A percentile compares a stretch with the other conserved stretches of the same genome.
Evolutionary conservation across 2,329 filamentous ascomycete genomes (phyloP).

Genomic region (Calonectria pteridis): DNA sequence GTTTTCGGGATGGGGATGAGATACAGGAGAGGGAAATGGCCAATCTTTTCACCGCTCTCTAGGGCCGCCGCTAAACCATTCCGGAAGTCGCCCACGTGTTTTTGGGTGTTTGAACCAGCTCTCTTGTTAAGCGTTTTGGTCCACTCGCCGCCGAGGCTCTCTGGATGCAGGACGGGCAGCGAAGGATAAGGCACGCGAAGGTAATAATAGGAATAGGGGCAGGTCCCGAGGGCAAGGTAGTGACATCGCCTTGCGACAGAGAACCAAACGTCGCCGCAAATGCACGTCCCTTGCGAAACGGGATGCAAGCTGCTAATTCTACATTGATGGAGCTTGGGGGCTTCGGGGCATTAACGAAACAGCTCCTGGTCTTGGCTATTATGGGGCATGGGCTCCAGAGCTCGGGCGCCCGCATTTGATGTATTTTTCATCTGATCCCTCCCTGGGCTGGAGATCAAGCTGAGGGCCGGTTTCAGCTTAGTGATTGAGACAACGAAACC

Average conservation of each 20-base stretch:
- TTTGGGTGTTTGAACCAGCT: slow-evolving; percentile 30
- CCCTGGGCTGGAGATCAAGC: slow-evolving; percentile 5
- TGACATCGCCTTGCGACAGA: slow-evolving; percentile 33
- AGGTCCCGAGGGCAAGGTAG: slow-evolving; percentile 35
- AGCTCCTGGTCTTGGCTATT: slow-evolving; percentile 3
- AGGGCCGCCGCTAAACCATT: slow-evolving; percentile 44
- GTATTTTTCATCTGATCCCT: slow-evolving; percentile 23
- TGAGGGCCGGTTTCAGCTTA: slow-evolving; percentile 25
- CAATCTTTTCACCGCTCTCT: slow-evolving; percentile 43
- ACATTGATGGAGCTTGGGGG: slow-evolving; percentile 8
- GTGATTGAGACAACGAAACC: background rate
- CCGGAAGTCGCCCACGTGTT: slow-evolving; percentile 46
- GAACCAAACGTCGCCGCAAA: slow-evolving; percentile 17
- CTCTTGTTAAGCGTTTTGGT: slow-evolving; percentile 37
- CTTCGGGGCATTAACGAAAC: slow-evolving; percentile 26
- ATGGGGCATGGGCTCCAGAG: slow-evolving; percentile 3
- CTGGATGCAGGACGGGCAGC: slow-evolving; percentile 21
- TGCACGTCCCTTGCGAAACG: slow-evolving; percentile 23
- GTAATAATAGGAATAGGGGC: slow-evolving; percentile 30
- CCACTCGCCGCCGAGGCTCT: slow-evolving; percentile 28
- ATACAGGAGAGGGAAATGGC: slow-evolving; percentile 28
- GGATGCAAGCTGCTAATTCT: slow-evolving; percentile 15
- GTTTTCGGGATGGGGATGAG: slow-evolving; percentile 14
- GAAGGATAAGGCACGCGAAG: background rate
- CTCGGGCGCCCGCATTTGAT: background rate